Percentiles rank a stretch among this genome's conserved stretches.
Conservation (phyloP, 1,139 yeast species). For the Saccharomyces hybrid region DNA sequence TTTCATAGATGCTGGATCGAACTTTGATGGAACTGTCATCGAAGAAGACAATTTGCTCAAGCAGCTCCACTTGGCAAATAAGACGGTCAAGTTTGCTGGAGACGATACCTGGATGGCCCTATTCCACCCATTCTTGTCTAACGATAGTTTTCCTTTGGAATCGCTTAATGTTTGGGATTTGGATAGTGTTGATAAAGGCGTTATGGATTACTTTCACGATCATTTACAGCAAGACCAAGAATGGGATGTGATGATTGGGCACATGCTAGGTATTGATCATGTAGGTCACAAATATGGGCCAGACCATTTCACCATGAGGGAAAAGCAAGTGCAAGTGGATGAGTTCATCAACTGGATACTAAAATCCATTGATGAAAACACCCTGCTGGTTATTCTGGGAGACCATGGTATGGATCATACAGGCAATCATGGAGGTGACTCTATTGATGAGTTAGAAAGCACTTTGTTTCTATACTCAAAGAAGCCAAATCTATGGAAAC, state of each 20-base stretch:
- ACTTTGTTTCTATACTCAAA: slow-evolving; percentile 80
- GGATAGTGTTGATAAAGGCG: slow-evolving; percentile 91
- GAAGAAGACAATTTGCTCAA: slow-evolving; percentile 84
- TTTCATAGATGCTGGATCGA: slow-evolving; percentile 93
- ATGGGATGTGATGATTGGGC: slow-evolving; percentile 90
- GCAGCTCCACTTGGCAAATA: slow-evolving; percentile 53
- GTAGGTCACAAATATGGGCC: slow-evolving; percentile 98
- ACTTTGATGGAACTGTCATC: slow-evolving; percentile 86
- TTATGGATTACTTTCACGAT: slow-evolving; percentile 39
- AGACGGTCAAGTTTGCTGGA: slow-evolving; percentile 74
- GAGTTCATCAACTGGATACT: slow-evolving; percentile 48
- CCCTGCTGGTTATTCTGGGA: slow-evolving; percentile 81
- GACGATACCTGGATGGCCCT: slow-evolving; percentile 96
- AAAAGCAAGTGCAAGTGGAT: slow-evolving; percentile 75
- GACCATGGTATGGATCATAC: slow-evolving; percentile 96
- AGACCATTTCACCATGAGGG: slow-evolving; percentile 70
- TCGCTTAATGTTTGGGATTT: slow-evolving; percentile 92
- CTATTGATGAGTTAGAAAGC: slow-evolving; percentile 76
- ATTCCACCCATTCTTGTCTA: slow-evolving; percentile 53
- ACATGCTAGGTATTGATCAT: slow-evolving; percentile 91
- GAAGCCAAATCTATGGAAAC: slow-evolving; percentile 27
- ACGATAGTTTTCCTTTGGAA: slow-evolving; percentile 64
- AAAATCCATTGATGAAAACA: slow-evolving; percentile 56
- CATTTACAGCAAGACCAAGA: slow-evolving; percentile 46
- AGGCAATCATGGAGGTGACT: slow-evolving; percentile 97